Conservation (phyloP, 2,329 filamentous ascomycete genomes). For the Fusarium luffae region DNA sequence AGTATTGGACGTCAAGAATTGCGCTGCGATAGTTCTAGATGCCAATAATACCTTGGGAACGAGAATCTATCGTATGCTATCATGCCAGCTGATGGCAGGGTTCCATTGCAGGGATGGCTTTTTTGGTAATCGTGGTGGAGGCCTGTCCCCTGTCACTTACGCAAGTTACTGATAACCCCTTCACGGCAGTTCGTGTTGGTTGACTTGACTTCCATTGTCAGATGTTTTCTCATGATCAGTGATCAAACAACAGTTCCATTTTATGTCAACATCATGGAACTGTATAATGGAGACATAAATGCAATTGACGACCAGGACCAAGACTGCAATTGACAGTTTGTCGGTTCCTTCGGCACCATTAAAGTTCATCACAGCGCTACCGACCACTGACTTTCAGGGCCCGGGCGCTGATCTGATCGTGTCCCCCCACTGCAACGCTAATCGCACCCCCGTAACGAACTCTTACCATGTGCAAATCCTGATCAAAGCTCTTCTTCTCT, state of each 20-base stretch:
- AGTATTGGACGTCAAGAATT: neutral
- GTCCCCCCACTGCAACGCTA: neutral
- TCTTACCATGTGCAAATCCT: neutral
- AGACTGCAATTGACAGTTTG: neutral
- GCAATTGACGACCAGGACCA: neutral
- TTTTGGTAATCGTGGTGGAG: neutral
- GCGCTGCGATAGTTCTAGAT: neutral
- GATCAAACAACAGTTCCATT: neutral
- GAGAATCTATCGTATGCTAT: neutral
- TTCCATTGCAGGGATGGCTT: neutral
- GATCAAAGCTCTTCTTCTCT: slow-evolving; percentile 1
- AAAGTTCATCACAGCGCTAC: neutral
- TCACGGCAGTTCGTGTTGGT: slow-evolving; percentile 1
- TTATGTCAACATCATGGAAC: neutral
- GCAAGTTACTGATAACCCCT: slow-evolving; percentile 1
- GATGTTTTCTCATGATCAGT: neutral
- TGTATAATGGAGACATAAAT: neutral
- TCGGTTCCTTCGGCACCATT: neutral
- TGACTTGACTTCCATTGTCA: neutral
- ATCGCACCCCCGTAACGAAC: neutral
- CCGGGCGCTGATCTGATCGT: neutral
- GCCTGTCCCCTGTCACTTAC: neutral
- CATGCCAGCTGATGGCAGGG: neutral
- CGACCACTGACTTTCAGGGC: neutral
- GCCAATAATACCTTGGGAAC: neutral